phyloP scores from a whole-genome alignment of 1,139 yeast species.

The Pichia sp. region DNA sequence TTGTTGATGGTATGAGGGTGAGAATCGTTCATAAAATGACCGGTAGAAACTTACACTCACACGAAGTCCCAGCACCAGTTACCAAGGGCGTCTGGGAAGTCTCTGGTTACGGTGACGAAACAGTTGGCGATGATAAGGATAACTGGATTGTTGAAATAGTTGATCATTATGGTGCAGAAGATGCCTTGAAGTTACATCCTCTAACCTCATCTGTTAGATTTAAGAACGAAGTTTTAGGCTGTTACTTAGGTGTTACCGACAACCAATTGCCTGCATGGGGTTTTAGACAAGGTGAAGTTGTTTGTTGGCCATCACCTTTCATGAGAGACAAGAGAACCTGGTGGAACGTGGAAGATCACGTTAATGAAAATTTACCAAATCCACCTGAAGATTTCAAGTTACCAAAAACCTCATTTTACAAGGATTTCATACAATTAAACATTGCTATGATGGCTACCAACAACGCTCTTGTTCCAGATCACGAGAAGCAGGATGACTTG shows the following conservation, averaged over 20 bases:
- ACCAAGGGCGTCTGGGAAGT: slow-evolving; percentile 70
- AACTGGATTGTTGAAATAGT: slow-evolving; percentile 89
- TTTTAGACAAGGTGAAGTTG: slow-evolving; percentile 95
- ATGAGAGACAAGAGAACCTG: slow-evolving; percentile 88
- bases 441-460: slow-evolving; percentile 99
- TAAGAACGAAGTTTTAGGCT: slow-evolving; percentile 56
- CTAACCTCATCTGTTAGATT: slow-evolving; percentile 82
- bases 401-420: slow-evolving; percentile 77
- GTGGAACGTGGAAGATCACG: slow-evolving; percentile 95
- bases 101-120: slow-evolving; percentile 83
- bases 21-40: slow-evolving; percentile 77
- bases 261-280: slow-evolving; percentile 91
- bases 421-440: slow-evolving; percentile 87
- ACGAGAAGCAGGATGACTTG: slow-evolving; percentile 83
- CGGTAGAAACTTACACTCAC: slow-evolving; percentile 89
- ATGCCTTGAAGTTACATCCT: slow-evolving; percentile 66
- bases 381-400: slow-evolving; percentile 66
- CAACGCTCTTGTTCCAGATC: slow-evolving; percentile 90
- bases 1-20: slow-evolving; percentile 67
- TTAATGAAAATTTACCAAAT: slow-evolving; percentile 64
- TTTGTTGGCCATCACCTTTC: slow-evolving; percentile 71
- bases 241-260: slow-evolving; percentile 86
- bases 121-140: slow-evolving; percentile 86
- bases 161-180: slow-evolving; percentile 70
- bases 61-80: slow-evolving; percentile 76